phyloP scores from a whole-genome alignment of 2,329 filamentous ascomycete genomes.

The Cucurbitaria berberidis region DNA sequence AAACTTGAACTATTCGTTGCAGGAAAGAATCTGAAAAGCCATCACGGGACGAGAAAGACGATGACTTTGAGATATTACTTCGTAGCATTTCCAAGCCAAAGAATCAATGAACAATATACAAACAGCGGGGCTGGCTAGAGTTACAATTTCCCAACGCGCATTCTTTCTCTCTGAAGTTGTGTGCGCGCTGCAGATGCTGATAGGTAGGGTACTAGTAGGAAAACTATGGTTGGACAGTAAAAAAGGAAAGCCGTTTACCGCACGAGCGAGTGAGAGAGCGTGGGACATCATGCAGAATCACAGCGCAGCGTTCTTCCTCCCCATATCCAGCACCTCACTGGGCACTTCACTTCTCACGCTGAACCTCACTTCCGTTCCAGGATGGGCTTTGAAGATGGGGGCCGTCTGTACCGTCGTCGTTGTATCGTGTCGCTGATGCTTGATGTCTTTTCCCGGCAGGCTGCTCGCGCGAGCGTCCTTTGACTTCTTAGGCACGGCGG shows the following conservation, averaged over 20 bases:
- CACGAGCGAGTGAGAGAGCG: not conserved
- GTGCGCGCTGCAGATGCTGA: constrained; percentile 2
- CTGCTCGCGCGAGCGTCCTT: constrained; percentile 3
- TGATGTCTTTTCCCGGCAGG: constrained; percentile 40
- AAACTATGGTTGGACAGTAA: not conserved
- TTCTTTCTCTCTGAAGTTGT: not conserved
- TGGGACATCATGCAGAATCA: constrained; percentile 7
- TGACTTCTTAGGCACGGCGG: constrained; percentile 32
- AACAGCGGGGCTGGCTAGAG: not conserved
- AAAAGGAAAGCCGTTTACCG: not conserved
- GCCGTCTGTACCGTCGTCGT: constrained; percentile 42
- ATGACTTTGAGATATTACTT: not conserved
- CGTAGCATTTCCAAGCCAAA: not conserved
- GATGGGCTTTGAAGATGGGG: constrained; percentile 50
- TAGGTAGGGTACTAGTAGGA: constrained; percentile 8
- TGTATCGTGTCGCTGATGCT: constrained; percentile 44
- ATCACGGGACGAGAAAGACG: too few relatives aligned
- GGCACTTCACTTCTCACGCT: constrained; percentile 47
- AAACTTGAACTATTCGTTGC: too few relatives aligned
- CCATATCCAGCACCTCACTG: constrained; percentile 47
- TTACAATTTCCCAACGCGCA: not conserved
- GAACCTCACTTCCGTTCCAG: constrained; percentile 49
- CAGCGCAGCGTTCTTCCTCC: constrained; percentile 28
- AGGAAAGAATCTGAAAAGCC: too few relatives aligned
- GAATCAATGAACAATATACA: not conserved